Conservation (phyloP, 345 rosid species). For the Fremontodendron californicum region DNA sequence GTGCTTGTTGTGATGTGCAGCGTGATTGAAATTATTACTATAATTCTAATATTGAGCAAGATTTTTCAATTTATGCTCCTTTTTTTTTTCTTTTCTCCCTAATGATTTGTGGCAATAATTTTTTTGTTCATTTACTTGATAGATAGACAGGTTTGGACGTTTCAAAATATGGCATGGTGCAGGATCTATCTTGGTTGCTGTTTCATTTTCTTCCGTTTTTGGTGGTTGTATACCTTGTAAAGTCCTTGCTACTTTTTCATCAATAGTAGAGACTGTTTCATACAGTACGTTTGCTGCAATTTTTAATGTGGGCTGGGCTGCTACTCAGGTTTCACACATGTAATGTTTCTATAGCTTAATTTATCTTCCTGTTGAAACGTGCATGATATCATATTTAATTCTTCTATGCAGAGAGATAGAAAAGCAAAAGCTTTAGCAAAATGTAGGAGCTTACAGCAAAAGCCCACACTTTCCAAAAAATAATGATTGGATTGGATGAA, state of each 20-base stretch:
- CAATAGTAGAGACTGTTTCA: conserved; percentile 58
- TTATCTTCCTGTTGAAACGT: background rate
- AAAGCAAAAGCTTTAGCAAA: background rate
- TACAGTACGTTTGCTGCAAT: conserved; percentile 84
- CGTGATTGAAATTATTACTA: background rate
- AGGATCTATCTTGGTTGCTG: conserved; percentile 83
- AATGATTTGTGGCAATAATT: background rate
- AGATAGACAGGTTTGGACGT: conserved; percentile 98
- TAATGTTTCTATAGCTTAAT: conserved; percentile 30
- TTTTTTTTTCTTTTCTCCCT: background rate
- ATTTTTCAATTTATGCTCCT: background rate
- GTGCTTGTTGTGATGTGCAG: background rate
- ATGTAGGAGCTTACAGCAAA: background rate
- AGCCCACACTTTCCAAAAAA: background rate
- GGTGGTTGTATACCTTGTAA: conserved; percentile 86
- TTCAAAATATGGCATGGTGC: conserved; percentile 96
- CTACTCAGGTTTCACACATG: conserved; percentile 98
- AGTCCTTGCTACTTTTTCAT: conserved; percentile 44
- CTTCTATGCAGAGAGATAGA: background rate
- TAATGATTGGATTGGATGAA: background rate
- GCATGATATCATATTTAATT: conserved; percentile 8
- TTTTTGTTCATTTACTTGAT: conserved; percentile 22
- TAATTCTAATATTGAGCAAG: background rate
- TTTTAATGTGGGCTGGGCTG: conserved; percentile 96
- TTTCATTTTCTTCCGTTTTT: conserved; percentile 93